phyloP scores from a whole-genome alignment of 1,139 yeast species.

The Protomyces gravidus region DNA sequence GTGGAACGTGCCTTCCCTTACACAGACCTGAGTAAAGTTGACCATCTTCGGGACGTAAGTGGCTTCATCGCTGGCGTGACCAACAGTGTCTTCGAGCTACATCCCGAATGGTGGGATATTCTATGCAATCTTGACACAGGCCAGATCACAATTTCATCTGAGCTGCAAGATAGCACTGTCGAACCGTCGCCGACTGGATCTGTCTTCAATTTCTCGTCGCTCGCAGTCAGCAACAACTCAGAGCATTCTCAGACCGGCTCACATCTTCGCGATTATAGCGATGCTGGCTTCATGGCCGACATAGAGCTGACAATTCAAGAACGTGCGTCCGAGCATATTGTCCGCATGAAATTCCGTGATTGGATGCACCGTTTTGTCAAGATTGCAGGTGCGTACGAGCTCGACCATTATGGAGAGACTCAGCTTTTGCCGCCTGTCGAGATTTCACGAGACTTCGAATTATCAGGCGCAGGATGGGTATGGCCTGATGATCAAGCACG shows the following conservation, averaged over 20 bases:
- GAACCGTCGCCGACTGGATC: constrained; percentile 25
- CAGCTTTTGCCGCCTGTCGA: constrained; percentile 37
- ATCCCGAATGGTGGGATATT: constrained; percentile 58
- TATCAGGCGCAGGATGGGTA: constrained; percentile 41
- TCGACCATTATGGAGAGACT: constrained; percentile 37
- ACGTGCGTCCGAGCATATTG: constrained; percentile 41
- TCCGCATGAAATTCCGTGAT: constrained; percentile 40
- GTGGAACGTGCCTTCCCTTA: constrained; percentile 54
- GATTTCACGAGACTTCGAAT: constrained; percentile 32
- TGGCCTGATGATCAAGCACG: constrained; percentile 39
- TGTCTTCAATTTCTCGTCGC: constrained; percentile 2
- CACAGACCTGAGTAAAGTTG: constrained; percentile 59
- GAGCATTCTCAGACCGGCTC: constrained; percentile 24
- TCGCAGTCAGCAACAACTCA: constrained; percentile 23
- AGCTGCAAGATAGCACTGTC: constrained; percentile 1
- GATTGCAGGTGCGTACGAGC: constrained; percentile 41
- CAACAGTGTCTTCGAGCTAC: constrained; percentile 59
- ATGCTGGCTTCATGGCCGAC: constrained; percentile 40
- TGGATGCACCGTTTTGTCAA: constrained; percentile 40
- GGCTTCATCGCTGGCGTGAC: constrained; percentile 64
- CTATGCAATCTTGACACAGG: constrained; percentile 53
- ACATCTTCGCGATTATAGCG: constrained; percentile 32
- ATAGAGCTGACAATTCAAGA: constrained; percentile 39
- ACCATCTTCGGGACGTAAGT: constrained; percentile 46
- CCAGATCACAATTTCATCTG: constrained; percentile 44